A percentile compares a stretch with the other conserved stretches of the same genome.
Conservation (phyloP, 2,329 filamentous ascomycete species). For the Chaetothyriales sp. region DNA sequence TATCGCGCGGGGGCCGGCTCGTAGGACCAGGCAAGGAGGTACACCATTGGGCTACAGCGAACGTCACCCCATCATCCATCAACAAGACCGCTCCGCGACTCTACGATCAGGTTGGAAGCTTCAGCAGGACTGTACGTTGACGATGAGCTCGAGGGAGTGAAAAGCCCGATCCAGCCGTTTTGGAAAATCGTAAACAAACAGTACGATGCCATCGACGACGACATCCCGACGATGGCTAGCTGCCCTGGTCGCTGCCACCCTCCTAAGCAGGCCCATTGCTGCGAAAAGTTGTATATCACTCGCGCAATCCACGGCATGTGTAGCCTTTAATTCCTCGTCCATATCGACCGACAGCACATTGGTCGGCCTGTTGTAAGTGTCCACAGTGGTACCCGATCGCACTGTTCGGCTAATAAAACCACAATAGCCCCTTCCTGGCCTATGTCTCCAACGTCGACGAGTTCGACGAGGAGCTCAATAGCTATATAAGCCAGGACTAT, state of each 20-base stretch:
- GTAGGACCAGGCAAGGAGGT: background rate
- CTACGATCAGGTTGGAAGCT: constrained; percentile 60
- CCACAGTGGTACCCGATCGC: constrained; percentile 5
- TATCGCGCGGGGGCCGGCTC: constrained; percentile 2
- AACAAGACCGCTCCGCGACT: background rate
- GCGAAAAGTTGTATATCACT: constrained; percentile 48
- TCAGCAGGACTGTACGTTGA: constrained; percentile 59
- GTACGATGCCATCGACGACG: constrained; percentile 42
- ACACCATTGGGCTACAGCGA: background rate
- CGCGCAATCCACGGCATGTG: constrained; percentile 53
- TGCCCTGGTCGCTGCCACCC: constrained; percentile 5
- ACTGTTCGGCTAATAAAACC: constrained; percentile 17
- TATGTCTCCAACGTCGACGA: constrained; percentile 61
- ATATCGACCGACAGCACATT: constrained; percentile 51
- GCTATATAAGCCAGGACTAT: constrained; percentile 63
- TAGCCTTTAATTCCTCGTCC: constrained; percentile 58
- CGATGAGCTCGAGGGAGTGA: constrained; percentile 1
- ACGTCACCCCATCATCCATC: background rate
- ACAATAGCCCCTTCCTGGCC: constrained; percentile 68
- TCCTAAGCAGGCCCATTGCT: constrained; percentile 3
- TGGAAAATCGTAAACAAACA: constrained; percentile 37
- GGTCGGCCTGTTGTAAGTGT: constrained; percentile 51
- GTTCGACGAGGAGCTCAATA: constrained; percentile 62
- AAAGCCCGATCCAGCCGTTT: constrained; percentile 10
- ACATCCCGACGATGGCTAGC: constrained; percentile 37